These are phyloP conservation scores for Fusarium paranaense DNA, from an alignment of 2,329 filamentous ascomycete species.

Conservation along the genomic window DNA sequence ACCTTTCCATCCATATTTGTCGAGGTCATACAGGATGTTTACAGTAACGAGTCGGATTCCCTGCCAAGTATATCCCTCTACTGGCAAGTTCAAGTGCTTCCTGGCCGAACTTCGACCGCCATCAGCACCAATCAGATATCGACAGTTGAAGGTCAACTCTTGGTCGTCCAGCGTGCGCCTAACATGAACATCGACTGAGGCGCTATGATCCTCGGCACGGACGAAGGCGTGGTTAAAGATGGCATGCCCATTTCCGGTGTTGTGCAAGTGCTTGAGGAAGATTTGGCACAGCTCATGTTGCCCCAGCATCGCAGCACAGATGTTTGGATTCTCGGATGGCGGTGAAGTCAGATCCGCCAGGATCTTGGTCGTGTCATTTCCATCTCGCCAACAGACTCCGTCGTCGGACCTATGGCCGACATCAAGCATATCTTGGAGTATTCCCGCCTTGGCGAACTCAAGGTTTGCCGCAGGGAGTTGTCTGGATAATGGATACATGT, in stretches of 20 bases:
- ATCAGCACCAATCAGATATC: constrained; percentile 1
- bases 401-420: constrained; percentile 2
- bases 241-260: background rate
- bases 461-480: background rate
- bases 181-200: background rate
- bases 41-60: background rate
- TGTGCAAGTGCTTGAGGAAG: constrained; percentile 3
- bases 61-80: constrained; percentile 4
- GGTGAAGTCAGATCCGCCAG: constrained; percentile 1
- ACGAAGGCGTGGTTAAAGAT: background rate
- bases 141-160: background rate
- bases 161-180: background rate
- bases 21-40: constrained; percentile 1
- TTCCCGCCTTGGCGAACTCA: constrained; percentile 2
- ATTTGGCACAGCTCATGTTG: constrained; percentile 4
- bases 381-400: constrained; percentile 4
- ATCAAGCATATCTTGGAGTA: constrained; percentile 4
- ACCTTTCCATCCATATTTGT: constrained; percentile 1
- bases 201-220: background rate
- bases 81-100: background rate
- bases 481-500: background rate
- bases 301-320: constrained; percentile 4
- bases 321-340: background rate
- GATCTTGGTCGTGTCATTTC: constrained; percentile 2
- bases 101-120: constrained; percentile 2